Evolutionary conservation across 2,329 filamentous ascomycete species (phyloP).

Genomic region (Colletotrichum incanum): DNA sequence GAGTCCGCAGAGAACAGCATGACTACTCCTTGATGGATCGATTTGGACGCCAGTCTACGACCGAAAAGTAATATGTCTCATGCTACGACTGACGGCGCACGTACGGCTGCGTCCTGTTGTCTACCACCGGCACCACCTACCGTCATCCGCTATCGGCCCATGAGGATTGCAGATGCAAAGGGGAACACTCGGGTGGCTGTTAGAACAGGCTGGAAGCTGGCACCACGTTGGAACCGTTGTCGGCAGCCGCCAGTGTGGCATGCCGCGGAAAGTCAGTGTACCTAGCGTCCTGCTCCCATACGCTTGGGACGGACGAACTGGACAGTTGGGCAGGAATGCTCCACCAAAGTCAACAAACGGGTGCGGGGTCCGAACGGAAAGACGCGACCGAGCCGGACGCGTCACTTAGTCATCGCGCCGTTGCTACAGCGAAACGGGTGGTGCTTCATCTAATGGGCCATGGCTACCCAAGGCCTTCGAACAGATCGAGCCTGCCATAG

Average conservation of each 20-base stretch:
- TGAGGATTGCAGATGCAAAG: neutral
- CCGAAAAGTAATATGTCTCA: constrained; percentile 24
- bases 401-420: constrained; percentile 24
- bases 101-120: neutral
- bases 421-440: constrained; percentile 33
- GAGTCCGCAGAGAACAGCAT: constrained; percentile 57
- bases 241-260: constrained; percentile 5
- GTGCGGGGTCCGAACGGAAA: constrained; percentile 37
- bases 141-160: neutral
- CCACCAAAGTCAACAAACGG: constrained; percentile 40
- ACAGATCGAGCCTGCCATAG: constrained; percentile 29
- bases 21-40: constrained; percentile 15
- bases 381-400: constrained; percentile 36
- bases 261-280: neutral
- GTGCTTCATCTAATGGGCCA: constrained; percentile 16
- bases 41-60: neutral
- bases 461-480: constrained; percentile 9
- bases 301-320: constrained; percentile 1
- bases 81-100: neutral
- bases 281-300: constrained; percentile 11
- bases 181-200: neutral
- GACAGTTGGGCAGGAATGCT: constrained; percentile 28
- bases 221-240: neutral
- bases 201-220: neutral
- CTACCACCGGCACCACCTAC: neutral